A percentile compares a stretch with the other conserved stretches of the same genome.
Conservation (phyloP, 1,139 yeast genomes). For the Yamadazyma songkhlaensis region DNA sequence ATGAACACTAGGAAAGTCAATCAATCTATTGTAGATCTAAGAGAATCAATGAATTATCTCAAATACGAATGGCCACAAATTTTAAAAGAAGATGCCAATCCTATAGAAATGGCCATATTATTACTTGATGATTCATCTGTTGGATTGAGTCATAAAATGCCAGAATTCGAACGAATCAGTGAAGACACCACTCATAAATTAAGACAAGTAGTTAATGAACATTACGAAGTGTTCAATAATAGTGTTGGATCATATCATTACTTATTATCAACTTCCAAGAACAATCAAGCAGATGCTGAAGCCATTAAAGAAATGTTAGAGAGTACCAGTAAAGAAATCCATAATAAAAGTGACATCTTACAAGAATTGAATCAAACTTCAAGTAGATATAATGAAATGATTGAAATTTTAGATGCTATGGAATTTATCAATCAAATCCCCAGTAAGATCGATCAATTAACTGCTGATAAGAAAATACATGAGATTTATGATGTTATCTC, state of each 20-base stretch:
- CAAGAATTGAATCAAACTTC: conserved; percentile 66
- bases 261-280: conserved; percentile 52
- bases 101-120: conserved; percentile 79
- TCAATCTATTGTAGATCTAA: conserved; percentile 34
- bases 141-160: conserved; percentile 72
- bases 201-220: conserved; percentile 72
- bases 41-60: conserved; percentile 35
- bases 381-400: conserved; percentile 61
- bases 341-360: conserved; percentile 53
- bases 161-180: conserved; percentile 55
- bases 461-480: conserved; percentile 65
- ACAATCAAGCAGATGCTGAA: conserved; percentile 54
- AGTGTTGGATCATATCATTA: conserved; percentile 75
- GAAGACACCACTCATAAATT: conserved; percentile 56
- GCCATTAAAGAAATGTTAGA: conserved; percentile 52
- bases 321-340: conserved; percentile 49
- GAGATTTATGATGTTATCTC: conserved; percentile 66
- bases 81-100: conserved; percentile 53
- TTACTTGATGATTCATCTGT: conserved; percentile 83
- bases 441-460: conserved; percentile 58
- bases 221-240: conserved; percentile 81
- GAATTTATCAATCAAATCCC: conserved; percentile 61
- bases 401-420: conserved; percentile 70
- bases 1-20: not conserved
- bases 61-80: conserved; percentile 48